Evolutionary conservation across 192 early-diverging fungal species (phyloP).

Genomic region (Coemansia sp.): DNA sequence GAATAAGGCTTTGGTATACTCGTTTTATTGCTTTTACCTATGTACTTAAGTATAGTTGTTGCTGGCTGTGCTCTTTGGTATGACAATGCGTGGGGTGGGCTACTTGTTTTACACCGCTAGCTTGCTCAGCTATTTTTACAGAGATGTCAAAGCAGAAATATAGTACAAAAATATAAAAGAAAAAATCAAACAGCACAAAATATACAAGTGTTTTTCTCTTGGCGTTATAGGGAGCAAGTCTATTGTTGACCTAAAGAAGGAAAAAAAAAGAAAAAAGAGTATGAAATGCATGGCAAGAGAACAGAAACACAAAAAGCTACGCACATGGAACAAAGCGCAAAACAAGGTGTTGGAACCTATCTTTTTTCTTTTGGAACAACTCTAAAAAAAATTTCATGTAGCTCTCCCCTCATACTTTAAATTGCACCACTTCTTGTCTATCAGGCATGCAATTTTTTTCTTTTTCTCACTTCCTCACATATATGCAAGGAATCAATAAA

Average conservation of each 20-base stretch:
- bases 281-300: not conserved
- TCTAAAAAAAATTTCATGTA: not conserved
- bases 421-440: not conserved
- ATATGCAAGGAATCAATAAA: no score
- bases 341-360: no score
- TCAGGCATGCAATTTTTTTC: not conserved
- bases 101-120: no score
- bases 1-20: no score
- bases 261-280: no score
- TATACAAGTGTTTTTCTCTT: not conserved
- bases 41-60: no score
- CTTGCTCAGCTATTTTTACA: no score
- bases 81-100: no score
- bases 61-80: no score
- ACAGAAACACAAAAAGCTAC: not conserved
- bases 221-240: not conserved
- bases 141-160: not conserved
- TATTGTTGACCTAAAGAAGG: conserved; percentile 1
- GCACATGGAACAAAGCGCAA: not conserved
- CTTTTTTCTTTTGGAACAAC: not conserved
- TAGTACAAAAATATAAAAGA: not conserved
- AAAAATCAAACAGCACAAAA: not conserved
- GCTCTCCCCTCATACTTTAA: not conserved
- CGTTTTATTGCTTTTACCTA: no score
- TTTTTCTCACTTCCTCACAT: no score